Evolutionary conservation across 192 early-diverging fungal species (phyloP), one percentile per base, ranked within the genome.

Genomic region (Thoreauomyces humboldtii): DNA sequence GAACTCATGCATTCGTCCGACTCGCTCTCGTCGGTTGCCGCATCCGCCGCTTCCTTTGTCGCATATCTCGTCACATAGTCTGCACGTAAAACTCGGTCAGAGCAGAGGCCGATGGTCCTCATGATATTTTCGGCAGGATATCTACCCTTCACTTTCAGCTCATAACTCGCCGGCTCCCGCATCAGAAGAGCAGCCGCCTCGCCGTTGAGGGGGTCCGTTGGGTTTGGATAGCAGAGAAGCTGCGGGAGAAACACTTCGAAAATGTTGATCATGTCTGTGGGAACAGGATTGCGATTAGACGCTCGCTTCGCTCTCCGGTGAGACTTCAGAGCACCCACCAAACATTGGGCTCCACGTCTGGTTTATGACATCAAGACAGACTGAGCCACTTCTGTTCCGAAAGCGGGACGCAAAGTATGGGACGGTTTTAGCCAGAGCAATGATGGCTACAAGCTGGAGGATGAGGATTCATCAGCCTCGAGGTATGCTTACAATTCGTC

Each of bases 331-430:
- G 37, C 33, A 68, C 51, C 63, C 78, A 93, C 91, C 93, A 82
- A 97, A 99, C 95, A 99, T 98, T 51, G 97, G 97, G 60, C 89
- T 92, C 97, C 97, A 99, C 9, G 95, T 97, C 72, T 99, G 97
- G 76, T 99, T 99, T 75, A 99, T 99, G 21, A 99, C 97, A 75
- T 99, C 97, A 67, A 99, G 78, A 72, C 97, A 99, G 28, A 99
- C 97, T 0, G 95, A 97, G 24, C 97, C 97, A 70, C 93, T 95
- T 73, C 91, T 92, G 76, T 42, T 70, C 32, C 19, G 34, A 62
- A 21, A 22, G n/a, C 7, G 15, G 9, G 31, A 47, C 14, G n/a
- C 27, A 22, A 25, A 52, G 51, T 52, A 17, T 15, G 1, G 36
- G 54, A 33, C 5, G 32, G 32, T 14, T 33, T 24, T 28, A 57